Percentiles rank a stretch among this genome's conserved stretches.
phyloP scores from a whole-genome alignment of 352 stramenopile species.

The Globisporangium yorkense region DNA sequence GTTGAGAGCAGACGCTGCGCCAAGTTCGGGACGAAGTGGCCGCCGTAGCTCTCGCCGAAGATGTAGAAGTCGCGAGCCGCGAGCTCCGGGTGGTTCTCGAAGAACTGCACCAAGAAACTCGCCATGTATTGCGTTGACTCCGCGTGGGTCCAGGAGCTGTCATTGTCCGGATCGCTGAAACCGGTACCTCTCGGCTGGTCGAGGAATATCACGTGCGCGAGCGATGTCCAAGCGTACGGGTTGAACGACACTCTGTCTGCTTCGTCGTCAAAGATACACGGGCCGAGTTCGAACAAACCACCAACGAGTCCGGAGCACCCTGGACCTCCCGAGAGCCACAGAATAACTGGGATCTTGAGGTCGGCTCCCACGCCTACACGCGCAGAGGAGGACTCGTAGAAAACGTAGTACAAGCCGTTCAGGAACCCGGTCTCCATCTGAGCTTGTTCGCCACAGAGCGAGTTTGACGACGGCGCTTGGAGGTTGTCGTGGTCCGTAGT shows the following conservation, averaged over 20 bases:
- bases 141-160: conserved; percentile 36
- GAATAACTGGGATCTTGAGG: conserved; percentile 72
- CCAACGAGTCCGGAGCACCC: conserved; percentile 93
- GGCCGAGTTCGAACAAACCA: conserved; percentile 95
- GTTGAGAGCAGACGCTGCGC: conserved; percentile 60
- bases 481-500: background rate
- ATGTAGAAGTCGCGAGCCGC: conserved; percentile 83
- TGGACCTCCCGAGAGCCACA: conserved; percentile 96
- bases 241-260: conserved; percentile 67
- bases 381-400: conserved; percentile 44
- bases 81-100: conserved; percentile 29
- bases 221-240: conserved; percentile 91
- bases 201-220: conserved; percentile 95
- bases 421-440: conserved; percentile 49
- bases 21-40: conserved; percentile 93
- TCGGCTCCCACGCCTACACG: background rate
- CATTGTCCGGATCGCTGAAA: conserved; percentile 31
- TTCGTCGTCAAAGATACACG: conserved; percentile 86
- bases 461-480: conserved; percentile 7
- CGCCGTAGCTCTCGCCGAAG: conserved; percentile 93
- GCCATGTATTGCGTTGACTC: conserved; percentile 39
- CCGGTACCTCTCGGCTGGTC: conserved; percentile 90
- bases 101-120: conserved; percentile 57
- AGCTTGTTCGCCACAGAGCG: conserved; percentile 64
- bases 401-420: conserved; percentile 69